A percentile compares a stretch with the other conserved stretches of the same genome.
phyloP scores from a whole-genome alignment of 257 asterid species.

The Lantana camara region DNA sequence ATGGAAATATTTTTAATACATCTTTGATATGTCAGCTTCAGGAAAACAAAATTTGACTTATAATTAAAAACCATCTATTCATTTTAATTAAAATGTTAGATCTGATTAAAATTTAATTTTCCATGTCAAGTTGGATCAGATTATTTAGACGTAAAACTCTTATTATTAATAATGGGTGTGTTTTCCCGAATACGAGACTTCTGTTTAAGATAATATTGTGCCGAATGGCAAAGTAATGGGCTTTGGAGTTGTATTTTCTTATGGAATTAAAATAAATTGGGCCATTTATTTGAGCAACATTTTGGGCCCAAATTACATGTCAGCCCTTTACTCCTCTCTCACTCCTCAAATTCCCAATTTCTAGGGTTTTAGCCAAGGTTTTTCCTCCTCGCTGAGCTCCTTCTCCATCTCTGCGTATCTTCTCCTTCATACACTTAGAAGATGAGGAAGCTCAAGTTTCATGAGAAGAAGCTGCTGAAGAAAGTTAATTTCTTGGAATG shows the following conservation, averaged over 20 bases:
- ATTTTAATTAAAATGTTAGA: no score
- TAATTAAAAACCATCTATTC: no score
- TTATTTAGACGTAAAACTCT: no score
- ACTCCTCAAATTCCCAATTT: constrained; percentile 21
- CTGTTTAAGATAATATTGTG: no score
- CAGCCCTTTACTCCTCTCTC: not conserved
- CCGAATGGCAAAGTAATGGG: no score
- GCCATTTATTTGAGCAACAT: not conserved
- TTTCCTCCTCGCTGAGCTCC: constrained; percentile 11
- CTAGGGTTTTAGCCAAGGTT: constrained; percentile 35
- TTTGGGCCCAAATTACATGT: not conserved
- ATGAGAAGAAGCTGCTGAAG: constrained; percentile 82
- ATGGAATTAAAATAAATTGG: not conserved
- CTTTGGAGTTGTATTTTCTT: not conserved
- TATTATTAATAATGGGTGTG: no score
- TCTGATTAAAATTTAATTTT: no score
- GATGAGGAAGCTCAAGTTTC: constrained; percentile 89
- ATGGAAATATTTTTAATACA: no score
- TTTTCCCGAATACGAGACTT: no score
- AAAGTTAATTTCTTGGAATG: constrained; percentile 79
- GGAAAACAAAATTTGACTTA: no score
- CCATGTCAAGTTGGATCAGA: no score
- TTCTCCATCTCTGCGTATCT: not conserved
- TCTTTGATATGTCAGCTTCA: no score
- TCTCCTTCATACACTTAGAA: constrained; percentile 4